Base-by-base conservation (phyloP, 2,329 filamentous ascomycete species). In the Exophiala alcalophila region DNA sequence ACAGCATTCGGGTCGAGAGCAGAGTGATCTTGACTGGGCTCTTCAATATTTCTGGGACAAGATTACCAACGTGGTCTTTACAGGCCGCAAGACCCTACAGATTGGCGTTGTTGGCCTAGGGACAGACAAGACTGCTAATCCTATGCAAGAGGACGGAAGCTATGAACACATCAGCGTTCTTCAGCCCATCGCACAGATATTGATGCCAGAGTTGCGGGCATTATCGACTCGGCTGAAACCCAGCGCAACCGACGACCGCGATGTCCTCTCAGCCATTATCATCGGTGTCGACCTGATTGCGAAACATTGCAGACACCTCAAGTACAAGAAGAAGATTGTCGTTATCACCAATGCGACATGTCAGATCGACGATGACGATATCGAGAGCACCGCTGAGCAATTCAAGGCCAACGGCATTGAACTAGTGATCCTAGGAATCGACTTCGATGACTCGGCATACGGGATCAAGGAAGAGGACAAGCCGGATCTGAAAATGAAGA, bases 1-100 rank as follows among this genome's bases (percentile, higher is more conserved):
- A 60, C 76, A 72, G 56, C 78, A 80, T 56, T 74, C 79, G 67
- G 87, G 84, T 18, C 81, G 92, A 54, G 62, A 71, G 14, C 78
- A 91, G 62, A 84, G 84, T 3, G 85, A 97, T 62, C 77, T 98
- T 12, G 87, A 96, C 48, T 98, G 84, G 80, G 79, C 81, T 33
- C 82, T 97, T 80, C 80, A 80, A 50, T 98, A 95, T 66, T 78
- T 97, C 35, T 98, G 91, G 90, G 91, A 97, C 72, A 92, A 86
- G 62, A 85, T 94, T 54, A 83, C 83, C 4, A 79, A 78, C 5
- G 87, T 82, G 3, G 83, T 88, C 65, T 71, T 73, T 20, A 81
- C 74, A n/a, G 82, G 79, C 19, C 78, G 86, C 35, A 91, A 89
- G 62, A 89, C 83, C 1, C 78, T 80, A 58, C 77, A 76, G 15